Conservation (phyloP, 768 basidiomycete species). For the Leucogyrophana mollusca region DNA sequence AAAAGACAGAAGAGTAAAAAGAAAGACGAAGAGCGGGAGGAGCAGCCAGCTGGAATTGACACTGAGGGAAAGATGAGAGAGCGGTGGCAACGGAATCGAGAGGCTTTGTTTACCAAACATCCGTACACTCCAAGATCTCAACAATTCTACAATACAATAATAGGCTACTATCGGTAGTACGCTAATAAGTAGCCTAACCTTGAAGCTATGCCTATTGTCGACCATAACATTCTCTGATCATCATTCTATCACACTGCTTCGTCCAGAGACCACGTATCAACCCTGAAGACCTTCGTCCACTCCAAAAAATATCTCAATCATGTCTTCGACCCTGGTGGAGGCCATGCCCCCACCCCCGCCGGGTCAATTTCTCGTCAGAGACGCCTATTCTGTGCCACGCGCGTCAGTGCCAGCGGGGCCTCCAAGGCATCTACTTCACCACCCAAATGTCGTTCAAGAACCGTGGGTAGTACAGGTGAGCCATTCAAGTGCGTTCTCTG, state of each 20-base stretch:
- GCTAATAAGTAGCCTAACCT: no score
- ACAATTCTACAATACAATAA: slow-evolving; percentile 1
- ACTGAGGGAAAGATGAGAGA: slow-evolving; percentile 27
- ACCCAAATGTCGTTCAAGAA: slow-evolving; percentile 6
- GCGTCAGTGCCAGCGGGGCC: neutral
- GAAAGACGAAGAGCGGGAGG: slow-evolving; percentile 12
- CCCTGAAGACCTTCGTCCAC: neutral
- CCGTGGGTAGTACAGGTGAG: no score
- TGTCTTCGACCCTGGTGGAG: slow-evolving; percentile 7
- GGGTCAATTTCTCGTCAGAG: neutral
- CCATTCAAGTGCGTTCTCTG: slow-evolving; percentile 13
- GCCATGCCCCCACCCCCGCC: neutral
- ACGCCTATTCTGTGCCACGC: neutral
- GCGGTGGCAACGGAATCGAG: slow-evolving; percentile 15
- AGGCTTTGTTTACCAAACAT: slow-evolving; percentile 1
- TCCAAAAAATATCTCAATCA: neutral
- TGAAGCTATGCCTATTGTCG: no score
- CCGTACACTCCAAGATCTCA: no score
- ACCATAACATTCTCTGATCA: slow-evolving; percentile 1
- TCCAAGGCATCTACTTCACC: slow-evolving; percentile 1
- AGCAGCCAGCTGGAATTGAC: slow-evolving; percentile 15
- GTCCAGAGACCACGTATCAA: neutral
- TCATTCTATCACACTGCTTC: neutral
- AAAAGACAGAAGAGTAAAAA: slow-evolving; percentile 13
- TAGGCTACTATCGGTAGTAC: no score